phyloP scores from a whole-genome alignment of 2,329 filamentous ascomycete genomes.

The Alternaria brassicae region DNA sequence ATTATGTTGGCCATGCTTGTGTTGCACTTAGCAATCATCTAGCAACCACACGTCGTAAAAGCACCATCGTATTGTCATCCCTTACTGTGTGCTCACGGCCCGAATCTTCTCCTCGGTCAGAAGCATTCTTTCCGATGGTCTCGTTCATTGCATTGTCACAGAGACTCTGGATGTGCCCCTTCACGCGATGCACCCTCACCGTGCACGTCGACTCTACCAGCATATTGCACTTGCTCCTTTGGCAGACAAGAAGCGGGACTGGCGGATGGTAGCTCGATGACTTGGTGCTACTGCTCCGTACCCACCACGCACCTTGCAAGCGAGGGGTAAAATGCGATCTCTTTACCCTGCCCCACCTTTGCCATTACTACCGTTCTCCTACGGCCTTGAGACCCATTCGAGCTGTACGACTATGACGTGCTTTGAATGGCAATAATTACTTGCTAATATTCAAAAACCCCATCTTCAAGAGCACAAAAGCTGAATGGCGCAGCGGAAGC shows the following conservation, averaged over 20 bases:
- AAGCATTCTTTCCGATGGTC: background rate
- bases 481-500: slow-evolving; percentile 49
- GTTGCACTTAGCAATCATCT: background rate
- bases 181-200: background rate
- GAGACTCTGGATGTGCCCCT: background rate
- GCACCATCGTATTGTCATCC: background rate
- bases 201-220: background rate
- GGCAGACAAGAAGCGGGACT: background rate
- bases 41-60: background rate
- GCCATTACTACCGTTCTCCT: background rate
- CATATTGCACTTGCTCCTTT: background rate
- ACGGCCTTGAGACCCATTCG: rapidly evolving
- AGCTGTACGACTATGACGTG: background rate
- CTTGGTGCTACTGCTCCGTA: background rate
- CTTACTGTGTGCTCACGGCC: background rate
- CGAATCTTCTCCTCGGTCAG: background rate
- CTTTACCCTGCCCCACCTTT: background rate
- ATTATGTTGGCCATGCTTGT: background rate
- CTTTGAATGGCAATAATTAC: too few relatives aligned
- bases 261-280: background rate
- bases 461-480: slow-evolving; percentile 21
- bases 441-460: background rate
- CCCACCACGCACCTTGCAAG: background rate
- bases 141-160: background rate
- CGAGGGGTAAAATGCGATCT: slow-evolving; percentile 8